Conservation (phyloP, 805 yeast genomes). For the Wickerhamiella lipophila region DNA sequence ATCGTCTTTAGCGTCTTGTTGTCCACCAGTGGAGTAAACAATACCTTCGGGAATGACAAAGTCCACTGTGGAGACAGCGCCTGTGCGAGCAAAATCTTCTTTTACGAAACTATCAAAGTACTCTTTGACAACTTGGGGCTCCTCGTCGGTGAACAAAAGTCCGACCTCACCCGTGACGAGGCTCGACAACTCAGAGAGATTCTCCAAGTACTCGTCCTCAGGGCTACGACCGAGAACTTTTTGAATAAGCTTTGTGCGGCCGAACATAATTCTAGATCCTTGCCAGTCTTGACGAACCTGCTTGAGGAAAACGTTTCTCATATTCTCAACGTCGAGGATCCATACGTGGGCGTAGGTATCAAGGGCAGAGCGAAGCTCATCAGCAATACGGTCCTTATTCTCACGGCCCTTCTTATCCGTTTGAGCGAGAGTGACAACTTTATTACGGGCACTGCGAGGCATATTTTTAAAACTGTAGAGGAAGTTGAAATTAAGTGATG, state of each 20-base stretch:
- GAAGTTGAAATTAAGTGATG: neutral
- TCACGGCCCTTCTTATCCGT: conserved; percentile 93
- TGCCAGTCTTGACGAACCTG: conserved; percentile 86
- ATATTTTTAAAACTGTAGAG: conserved; percentile 29
- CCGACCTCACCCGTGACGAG: conserved; percentile 71
- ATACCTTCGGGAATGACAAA: conserved; percentile 83
- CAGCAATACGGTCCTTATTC: conserved; percentile 81
- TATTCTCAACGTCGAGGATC: conserved; percentile 79
- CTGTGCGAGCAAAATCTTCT: conserved; percentile 83
- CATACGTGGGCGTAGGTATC: conserved; percentile 69
- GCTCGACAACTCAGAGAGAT: conserved; percentile 56
- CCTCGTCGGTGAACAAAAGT: conserved; percentile 76
- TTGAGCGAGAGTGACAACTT: conserved; percentile 87
- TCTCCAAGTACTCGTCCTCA: conserved; percentile 83
- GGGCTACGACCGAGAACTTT: conserved; percentile 82
- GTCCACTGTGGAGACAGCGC: conserved; percentile 66
- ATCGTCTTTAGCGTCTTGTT: conserved; percentile 77
- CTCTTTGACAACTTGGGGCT: conserved; percentile 75
- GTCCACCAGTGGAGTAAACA: conserved; percentile 92
- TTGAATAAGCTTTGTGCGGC: conserved; percentile 84
- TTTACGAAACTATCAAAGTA: conserved; percentile 69
- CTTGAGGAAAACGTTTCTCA: conserved; percentile 90
- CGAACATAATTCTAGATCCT: conserved; percentile 79
- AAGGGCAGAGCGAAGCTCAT: conserved; percentile 71
- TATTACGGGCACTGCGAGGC: conserved; percentile 97